Conservation (phyloP, 2,329 filamentous ascomycete species). For the Lachnellula suecica region DNA sequence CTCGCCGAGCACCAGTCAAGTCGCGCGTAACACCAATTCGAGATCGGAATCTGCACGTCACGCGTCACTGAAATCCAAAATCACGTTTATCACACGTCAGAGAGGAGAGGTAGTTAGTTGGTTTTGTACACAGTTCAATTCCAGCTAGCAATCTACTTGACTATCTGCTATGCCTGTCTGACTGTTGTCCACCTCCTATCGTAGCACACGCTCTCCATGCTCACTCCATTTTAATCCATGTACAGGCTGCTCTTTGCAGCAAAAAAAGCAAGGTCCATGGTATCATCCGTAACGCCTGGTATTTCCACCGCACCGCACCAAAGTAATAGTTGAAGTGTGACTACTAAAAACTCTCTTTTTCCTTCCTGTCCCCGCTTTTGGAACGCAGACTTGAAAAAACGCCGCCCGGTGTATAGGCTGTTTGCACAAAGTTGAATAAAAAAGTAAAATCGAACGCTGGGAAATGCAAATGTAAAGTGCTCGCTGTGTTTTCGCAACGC, state of each 20-base stretch:
- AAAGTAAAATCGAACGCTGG: conserved; percentile 21
- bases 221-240: not conserved
- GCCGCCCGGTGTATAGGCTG: conserved; percentile 24
- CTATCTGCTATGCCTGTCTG: not conserved
- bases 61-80: too few species aligned
- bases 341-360: conserved; percentile 18
- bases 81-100: too few species aligned
- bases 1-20: too few species aligned
- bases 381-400: conserved; percentile 19
- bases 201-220: not conserved
- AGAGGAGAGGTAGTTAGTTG: too few species aligned
- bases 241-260: conserved; percentile 1
- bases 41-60: too few species aligned
- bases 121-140: not conserved
- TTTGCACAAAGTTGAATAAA: conserved; percentile 22
- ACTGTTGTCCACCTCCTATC: not conserved
- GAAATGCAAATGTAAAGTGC: conserved; percentile 13
- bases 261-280: conserved; percentile 20
- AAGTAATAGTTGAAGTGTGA: conserved; percentile 8
- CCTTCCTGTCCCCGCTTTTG: conserved; percentile 17
- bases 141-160: not conserved
- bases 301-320: conserved; percentile 20
- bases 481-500: conserved; percentile 14
- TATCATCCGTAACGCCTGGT: conserved; percentile 29
- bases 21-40: too few species aligned